Evolutionary conservation across 148 eudicot species (phyloP).

Genomic region (Vaccinium corymbosum): DNA sequence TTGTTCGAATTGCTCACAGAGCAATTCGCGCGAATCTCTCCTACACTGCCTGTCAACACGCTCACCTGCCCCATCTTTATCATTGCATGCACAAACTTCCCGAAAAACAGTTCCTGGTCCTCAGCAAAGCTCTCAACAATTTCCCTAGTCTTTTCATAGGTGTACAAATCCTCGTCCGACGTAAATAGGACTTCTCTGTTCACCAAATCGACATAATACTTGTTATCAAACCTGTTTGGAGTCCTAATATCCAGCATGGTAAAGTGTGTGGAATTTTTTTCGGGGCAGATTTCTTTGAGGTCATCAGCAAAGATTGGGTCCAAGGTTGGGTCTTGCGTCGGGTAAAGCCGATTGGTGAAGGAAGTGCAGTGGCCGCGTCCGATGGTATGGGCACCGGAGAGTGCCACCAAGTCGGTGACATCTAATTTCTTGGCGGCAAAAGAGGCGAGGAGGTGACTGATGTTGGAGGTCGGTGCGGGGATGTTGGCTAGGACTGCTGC

Average conservation of each 20-base stretch:
- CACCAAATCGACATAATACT: constrained; percentile 46
- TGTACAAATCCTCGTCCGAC: constrained; percentile 47
- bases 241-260: constrained; percentile 27
- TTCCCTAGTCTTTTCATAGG: constrained; percentile 27
- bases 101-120: constrained; percentile 33
- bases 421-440: constrained; percentile 34
- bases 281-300: constrained; percentile 35
- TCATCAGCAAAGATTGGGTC: constrained; percentile 30
- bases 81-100: constrained; percentile 37
- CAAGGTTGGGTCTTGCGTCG: constrained; percentile 35
- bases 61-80: constrained; percentile 43
- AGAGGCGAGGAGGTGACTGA: constrained; percentile 24
- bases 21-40: constrained; percentile 47
- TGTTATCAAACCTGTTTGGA: constrained; percentile 42
- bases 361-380: constrained; percentile 41
- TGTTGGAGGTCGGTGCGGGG: constrained; percentile 30
- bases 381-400: constrained; percentile 53
- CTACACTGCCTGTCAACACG: constrained; percentile 36
- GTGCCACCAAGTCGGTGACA: constrained; percentile 44
- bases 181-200: constrained; percentile 48
- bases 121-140: constrained; percentile 42
- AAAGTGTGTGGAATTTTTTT: constrained; percentile 22
- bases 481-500: constrained; percentile 30
- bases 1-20: constrained; percentile 25
- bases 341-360: constrained; percentile 36